These are phyloP conservation scores for Jackrogersella minutella DNA, from an alignment of 495 filamentous ascomycete species.

Conservation along the genomic window DNA sequence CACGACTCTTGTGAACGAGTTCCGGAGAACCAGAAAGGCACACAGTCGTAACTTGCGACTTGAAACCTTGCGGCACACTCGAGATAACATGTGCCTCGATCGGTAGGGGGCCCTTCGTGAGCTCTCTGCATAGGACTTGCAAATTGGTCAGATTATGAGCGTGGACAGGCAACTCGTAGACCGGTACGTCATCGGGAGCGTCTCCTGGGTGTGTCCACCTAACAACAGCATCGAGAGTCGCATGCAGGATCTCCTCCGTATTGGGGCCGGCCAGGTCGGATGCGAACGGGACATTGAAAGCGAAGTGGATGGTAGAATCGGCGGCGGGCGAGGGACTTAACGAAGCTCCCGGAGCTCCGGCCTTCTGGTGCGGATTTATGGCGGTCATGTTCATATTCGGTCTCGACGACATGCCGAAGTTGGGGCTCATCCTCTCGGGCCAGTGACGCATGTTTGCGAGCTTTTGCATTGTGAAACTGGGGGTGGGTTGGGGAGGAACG, in stretches of 20 bases:
- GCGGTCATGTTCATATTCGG: constrained; percentile 75
- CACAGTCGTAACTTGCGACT: constrained; percentile 84
- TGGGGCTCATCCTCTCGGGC: constrained; percentile 87
- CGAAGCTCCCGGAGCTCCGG: constrained; percentile 66
- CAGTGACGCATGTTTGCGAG: constrained; percentile 88
- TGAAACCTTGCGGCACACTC: constrained; percentile 78
- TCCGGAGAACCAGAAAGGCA: constrained; percentile 86
- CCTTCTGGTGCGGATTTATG: constrained; percentile 73
- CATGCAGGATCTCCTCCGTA: constrained; percentile 88
- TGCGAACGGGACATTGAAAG: constrained; percentile 95
- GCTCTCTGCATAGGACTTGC: constrained; percentile 76
- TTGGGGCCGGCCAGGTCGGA: constrained; percentile 91
- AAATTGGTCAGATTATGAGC: constrained; percentile 80
- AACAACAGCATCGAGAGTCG: constrained; percentile 79
- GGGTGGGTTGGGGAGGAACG: constrained; percentile 40
- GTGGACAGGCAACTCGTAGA: constrained; percentile 88
- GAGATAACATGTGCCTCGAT: constrained; percentile 84
- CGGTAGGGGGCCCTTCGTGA: constrained; percentile 71
- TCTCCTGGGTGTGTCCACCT: constrained; percentile 93
- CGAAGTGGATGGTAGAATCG: constrained; percentile 73
- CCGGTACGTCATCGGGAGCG: constrained; percentile 79
- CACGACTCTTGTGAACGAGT: constrained; percentile 82
- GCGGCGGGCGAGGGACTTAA: constrained; percentile 69
- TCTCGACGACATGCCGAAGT: constrained; percentile 77
- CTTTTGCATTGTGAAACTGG: constrained; percentile 79